phyloP scores from a whole-genome alignment of 768 basidiomycete genomes.

The Xanthoconium stramineum region DNA sequence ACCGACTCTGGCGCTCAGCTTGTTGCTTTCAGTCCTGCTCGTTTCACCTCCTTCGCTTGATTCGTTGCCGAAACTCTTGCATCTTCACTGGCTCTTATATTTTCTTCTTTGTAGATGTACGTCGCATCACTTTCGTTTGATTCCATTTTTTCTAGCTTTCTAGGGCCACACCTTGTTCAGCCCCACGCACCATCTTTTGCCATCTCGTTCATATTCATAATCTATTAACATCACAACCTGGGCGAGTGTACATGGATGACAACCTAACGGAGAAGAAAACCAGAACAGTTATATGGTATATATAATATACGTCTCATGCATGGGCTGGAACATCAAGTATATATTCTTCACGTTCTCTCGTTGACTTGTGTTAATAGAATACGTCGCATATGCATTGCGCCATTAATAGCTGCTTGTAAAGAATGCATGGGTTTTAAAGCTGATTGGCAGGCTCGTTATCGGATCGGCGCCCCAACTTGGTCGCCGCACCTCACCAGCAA shows the following conservation, averaged over 20 bases:
- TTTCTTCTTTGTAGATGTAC: slow-evolving; percentile 11
- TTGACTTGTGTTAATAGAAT: slow-evolving; percentile 2
- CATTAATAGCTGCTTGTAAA: background rate
- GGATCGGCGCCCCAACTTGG: background rate
- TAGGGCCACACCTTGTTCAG: background rate
- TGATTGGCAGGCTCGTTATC: background rate
- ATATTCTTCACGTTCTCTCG: background rate
- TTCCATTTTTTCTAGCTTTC: background rate
- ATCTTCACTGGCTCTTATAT: background rate
- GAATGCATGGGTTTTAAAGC: background rate
- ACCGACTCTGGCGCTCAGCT: background rate
- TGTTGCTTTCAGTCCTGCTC: background rate
- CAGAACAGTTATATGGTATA: slow-evolving; percentile 8
- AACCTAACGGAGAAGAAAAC: background rate
- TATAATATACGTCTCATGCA: slow-evolving; percentile 5
- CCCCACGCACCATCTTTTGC: slow-evolving; percentile 11
- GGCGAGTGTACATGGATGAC: slow-evolving; percentile 9
- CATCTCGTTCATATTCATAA: slow-evolving; percentile 5
- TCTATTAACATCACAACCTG: background rate
- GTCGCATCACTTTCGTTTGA: background rate
- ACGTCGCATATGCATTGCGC: background rate
- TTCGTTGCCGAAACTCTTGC: background rate
- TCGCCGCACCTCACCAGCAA: background rate
- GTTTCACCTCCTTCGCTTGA: background rate
- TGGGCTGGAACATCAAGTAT: background rate